These are phyloP conservation scores for Emergomyces orientalis DNA, from an alignment of 2,329 filamentous ascomycete species.

Conservation along the genomic window DNA sequence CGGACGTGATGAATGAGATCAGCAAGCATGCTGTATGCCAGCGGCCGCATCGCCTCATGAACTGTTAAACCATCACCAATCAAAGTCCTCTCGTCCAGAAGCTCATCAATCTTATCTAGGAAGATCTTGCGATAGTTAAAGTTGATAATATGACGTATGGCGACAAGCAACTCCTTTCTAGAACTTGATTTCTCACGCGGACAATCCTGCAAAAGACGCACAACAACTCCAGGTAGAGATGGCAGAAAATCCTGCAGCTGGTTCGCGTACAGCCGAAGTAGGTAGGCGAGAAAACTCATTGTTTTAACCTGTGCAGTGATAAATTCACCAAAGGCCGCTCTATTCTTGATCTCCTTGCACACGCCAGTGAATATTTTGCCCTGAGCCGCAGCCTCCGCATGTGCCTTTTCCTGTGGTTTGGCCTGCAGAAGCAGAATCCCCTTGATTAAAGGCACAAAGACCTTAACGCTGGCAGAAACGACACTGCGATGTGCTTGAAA, in stretches of 20 bases:
- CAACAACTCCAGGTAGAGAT: constrained; percentile 76
- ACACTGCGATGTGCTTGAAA: constrained; percentile 83
- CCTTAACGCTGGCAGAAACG: constrained; percentile 75
- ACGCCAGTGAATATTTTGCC: constrained; percentile 85
- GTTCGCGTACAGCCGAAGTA: constrained; percentile 77
- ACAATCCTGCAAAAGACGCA: constrained; percentile 85
- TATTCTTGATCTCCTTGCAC: constrained; percentile 85
- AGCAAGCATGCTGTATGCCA: constrained; percentile 97
- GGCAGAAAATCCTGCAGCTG: constrained; percentile 82
- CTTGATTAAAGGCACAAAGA: constrained; percentile 91
- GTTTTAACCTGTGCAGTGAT: constrained; percentile 98
- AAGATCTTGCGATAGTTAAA: constrained; percentile 98
- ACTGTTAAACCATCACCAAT: constrained; percentile 95
- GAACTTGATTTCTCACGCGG: constrained; percentile 88
- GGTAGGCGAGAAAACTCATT: constrained; percentile 94
- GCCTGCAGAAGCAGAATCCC: constrained; percentile 80
- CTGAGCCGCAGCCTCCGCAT: constrained; percentile 69
- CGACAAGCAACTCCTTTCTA: constrained; percentile 88
- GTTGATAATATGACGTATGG: constrained; percentile 96
- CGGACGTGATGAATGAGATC: constrained; percentile 96
- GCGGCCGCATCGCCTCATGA: constrained; percentile 87
- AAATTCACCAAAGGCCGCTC: constrained; percentile 90
- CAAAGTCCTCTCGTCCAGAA: constrained; percentile 85
- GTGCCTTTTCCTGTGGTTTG: constrained; percentile 84
- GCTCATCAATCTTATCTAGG: constrained; percentile 83